These are phyloP conservation scores for Bidens hawaiensis DNA, from an alignment of 140 eudicot genomes.

Conservation along the genomic window DNA sequence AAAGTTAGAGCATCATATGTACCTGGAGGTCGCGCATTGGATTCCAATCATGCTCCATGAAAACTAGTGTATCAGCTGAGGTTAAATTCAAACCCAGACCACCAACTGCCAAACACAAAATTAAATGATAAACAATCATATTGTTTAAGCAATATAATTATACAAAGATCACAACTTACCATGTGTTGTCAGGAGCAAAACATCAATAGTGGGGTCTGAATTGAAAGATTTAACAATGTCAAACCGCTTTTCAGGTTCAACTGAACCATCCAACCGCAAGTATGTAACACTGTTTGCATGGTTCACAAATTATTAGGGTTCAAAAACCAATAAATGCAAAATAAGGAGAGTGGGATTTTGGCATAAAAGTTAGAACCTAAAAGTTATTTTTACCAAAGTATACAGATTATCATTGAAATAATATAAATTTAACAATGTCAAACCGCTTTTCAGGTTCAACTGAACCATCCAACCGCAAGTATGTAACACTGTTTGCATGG, in stretches of 20 bases:
- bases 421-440: too few species aligned
- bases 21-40: conserved; percentile 99
- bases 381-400: neutral
- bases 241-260: conserved; percentile 90
- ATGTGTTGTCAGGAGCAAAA: conserved; percentile 88
- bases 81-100: conserved; percentile 98
- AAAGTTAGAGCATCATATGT: neutral
- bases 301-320: conserved; percentile 11
- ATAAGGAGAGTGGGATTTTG: too few species aligned
- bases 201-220: conserved; percentile 98
- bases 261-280: conserved; percentile 98
- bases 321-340: conserved; percentile 5
- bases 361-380: neutral
- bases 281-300: conserved; percentile 69
- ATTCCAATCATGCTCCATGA: conserved; percentile 99
- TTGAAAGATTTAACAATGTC: conserved; percentile 96
- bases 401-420: neutral
- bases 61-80: conserved; percentile 96
- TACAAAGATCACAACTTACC: conserved; percentile 36
- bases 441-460: too few species aligned
- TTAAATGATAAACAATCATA: neutral
- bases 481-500: too few species aligned
- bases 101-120: conserved; percentile 61
- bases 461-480: too few species aligned
- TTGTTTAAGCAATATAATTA: neutral